Evolutionary conservation across 306 rosid species (phyloP).

Genomic region (Hylodesmum podocarpum): DNA sequence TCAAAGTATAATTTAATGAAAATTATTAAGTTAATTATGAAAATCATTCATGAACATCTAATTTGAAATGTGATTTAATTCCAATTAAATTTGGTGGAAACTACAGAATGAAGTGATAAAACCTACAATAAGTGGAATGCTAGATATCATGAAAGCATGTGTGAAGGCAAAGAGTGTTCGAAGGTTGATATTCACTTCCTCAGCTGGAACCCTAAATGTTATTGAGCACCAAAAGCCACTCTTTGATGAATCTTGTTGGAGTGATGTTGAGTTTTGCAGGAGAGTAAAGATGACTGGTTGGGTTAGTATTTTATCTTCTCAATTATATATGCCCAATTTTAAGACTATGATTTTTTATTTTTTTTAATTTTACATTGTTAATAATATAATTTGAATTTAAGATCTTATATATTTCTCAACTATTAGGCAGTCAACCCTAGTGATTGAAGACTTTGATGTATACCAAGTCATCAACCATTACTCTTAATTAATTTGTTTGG

Average conservation of each 20-base stretch:
- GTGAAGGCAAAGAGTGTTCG: constrained; percentile 47
- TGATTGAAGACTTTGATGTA: too few species aligned
- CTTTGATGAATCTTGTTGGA: constrained; percentile 56
- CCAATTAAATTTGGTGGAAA: neutral
- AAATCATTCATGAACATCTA: neutral
- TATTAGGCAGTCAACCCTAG: too few species aligned
- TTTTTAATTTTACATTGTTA: too few species aligned
- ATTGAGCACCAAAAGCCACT: constrained; percentile 26
- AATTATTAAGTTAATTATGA: too few species aligned
- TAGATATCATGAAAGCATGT: constrained; percentile 69
- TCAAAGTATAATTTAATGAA: too few species aligned
- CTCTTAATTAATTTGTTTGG: too few species aligned
- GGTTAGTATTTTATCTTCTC: constrained; percentile 35
- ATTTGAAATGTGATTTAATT: neutral
- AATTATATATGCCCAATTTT: too few species aligned
- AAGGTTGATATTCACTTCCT: constrained; percentile 64
- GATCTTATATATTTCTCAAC: too few species aligned
- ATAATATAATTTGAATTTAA: too few species aligned
- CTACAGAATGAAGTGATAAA: constrained; percentile 74
- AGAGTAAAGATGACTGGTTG: constrained; percentile 67
- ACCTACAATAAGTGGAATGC: constrained; percentile 56
- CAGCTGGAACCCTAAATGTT: constrained; percentile 52
- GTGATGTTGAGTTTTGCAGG: constrained; percentile 55
- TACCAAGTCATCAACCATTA: too few species aligned
- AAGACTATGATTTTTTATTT: too few species aligned